Evolutionary conservation across 2,329 filamentous ascomycete species (phyloP).

Genomic region (Neopestalotiopsis clavispora): DNA sequence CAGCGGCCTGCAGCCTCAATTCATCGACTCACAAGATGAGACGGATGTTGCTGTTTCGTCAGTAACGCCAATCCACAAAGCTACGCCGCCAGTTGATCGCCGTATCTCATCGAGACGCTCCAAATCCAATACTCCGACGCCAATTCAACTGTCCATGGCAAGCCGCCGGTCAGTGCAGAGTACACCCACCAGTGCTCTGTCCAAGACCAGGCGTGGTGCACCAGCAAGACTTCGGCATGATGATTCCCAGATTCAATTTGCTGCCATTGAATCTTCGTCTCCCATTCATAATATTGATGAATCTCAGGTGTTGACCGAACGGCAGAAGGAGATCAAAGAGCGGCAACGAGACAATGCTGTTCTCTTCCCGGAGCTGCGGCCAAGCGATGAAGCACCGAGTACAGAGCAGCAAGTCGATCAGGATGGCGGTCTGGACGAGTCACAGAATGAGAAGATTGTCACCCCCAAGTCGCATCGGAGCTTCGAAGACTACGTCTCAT

Average conservation of each 20-base stretch:
- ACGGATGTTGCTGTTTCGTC: constrained; percentile 33
- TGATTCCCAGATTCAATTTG: constrained; percentile 82
- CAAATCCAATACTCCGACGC: constrained; percentile 37
- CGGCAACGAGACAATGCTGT: constrained; percentile 70
- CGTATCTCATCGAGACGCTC: constrained; percentile 32
- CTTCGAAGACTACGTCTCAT: constrained; percentile 59
- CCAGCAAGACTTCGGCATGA: constrained; percentile 72
- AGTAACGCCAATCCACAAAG: constrained; percentile 24
- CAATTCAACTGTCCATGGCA: constrained; percentile 38
- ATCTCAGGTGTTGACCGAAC: constrained; percentile 78
- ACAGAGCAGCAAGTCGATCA: constrained; percentile 16
- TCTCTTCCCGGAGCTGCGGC: constrained; percentile 71
- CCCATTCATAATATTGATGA: constrained; percentile 55
- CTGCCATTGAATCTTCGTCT: constrained; percentile 67
- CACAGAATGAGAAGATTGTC: constrained; percentile 35
- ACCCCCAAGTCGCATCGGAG: constrained; percentile 51
- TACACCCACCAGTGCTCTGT: constrained; percentile 30
- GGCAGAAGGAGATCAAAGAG: constrained; percentile 78
- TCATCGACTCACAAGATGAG: constrained; percentile 55
- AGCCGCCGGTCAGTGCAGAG: constrained; percentile 29
- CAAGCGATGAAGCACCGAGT: constrained; percentile 44
- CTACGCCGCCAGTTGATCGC: constrained; percentile 23
- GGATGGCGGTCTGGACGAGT: constrained; percentile 19
- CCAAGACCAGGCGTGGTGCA: constrained; percentile 40
- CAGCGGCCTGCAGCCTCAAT: constrained; percentile 44